These are phyloP conservation scores for Dissoconium aciculare DNA, from an alignment of 2,329 filamentous ascomycete species.

Conservation along the genomic window DNA sequence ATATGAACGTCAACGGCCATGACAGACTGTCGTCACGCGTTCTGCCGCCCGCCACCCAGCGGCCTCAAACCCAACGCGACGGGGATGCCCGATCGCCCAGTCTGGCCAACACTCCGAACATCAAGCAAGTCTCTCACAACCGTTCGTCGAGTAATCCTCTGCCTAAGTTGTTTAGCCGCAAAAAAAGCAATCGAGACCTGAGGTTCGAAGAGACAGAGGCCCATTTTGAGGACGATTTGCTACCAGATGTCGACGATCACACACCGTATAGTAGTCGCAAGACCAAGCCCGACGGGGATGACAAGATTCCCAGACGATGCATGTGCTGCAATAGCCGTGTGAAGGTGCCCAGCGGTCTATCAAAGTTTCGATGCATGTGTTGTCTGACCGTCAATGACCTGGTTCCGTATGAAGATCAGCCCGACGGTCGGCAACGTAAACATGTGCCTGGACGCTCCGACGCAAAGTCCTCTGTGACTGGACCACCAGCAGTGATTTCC, in stretches of 20 bases:
- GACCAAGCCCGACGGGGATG: slow-evolving; percentile 28
- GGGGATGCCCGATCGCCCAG: too few species aligned
- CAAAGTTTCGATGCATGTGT: slow-evolving; percentile 66
- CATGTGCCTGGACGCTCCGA: too few species aligned
- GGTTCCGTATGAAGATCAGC: slow-evolving; percentile 3
- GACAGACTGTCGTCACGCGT: too few species aligned
- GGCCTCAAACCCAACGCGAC: too few species aligned
- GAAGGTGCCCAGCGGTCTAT: slow-evolving; percentile 59
- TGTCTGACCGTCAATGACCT: slow-evolving; percentile 79
- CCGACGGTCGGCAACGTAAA: too few species aligned
- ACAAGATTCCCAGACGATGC: slow-evolving; percentile 55
- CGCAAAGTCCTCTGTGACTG: too few species aligned
- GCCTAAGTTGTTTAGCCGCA: slow-evolving; percentile 52
- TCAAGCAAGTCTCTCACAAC: slow-evolving; percentile 12
- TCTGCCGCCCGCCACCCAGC: too few species aligned
- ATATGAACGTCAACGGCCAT: too few species aligned
- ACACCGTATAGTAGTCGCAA: slow-evolving; percentile 16
- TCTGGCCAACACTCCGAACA: too few species aligned
- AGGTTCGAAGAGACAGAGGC: slow-evolving; percentile 15
- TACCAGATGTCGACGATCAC: slow-evolving; percentile 14
- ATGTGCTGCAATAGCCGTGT: slow-evolving; percentile 75
- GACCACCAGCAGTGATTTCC: too few species aligned
- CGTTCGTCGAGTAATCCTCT: slow-evolving; percentile 72
- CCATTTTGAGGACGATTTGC: slow-evolving; percentile 33
- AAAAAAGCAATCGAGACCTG: slow-evolving; percentile 32